Evolutionary conservation across 1,139 yeast genomes (phyloP).

Genomic region (Yamadazyma blattariae): DNA sequence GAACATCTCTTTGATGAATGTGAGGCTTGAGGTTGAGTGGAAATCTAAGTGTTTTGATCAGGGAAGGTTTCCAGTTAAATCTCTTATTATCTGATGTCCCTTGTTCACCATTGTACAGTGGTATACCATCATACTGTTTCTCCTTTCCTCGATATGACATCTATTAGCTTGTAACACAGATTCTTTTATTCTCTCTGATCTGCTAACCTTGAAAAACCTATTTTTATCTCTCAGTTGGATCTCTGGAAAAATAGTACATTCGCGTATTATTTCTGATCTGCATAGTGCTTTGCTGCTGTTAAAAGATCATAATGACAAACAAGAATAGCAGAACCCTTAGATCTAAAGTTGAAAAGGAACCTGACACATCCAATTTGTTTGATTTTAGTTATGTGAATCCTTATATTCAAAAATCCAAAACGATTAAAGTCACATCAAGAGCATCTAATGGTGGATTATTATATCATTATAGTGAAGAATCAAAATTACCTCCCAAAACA

Average conservation of each 20-base stretch:
- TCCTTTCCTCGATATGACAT: slow-evolving; percentile 17
- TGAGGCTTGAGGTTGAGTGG: too few species aligned
- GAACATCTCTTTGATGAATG: slow-evolving; percentile 1
- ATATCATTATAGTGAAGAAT: slow-evolving; percentile 7
- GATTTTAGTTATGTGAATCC: slow-evolving; percentile 31
- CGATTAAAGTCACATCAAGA: slow-evolving; percentile 13
- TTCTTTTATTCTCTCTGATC: too few species aligned
- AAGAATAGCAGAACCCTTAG: slow-evolving; percentile 18
- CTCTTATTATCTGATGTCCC: too few species aligned
- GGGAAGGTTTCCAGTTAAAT: too few species aligned
- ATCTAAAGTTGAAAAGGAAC: slow-evolving; percentile 14
- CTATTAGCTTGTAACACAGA: too few species aligned
- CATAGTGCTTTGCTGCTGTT: too few species aligned
- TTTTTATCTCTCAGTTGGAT: too few species aligned
- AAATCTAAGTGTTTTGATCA: too few species aligned
- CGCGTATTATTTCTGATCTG: too few species aligned
- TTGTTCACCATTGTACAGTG: slow-evolving; percentile 7
- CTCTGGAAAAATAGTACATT: too few species aligned
- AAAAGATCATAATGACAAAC: background rate
- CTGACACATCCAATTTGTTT: slow-evolving; percentile 17
- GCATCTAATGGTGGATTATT: background rate
- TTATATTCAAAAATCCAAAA: slow-evolving; percentile 21
- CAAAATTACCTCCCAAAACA: slow-evolving; percentile 2
- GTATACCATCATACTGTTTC: slow-evolving; percentile 6
- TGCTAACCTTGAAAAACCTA: too few species aligned